These are phyloP conservation scores for Globisporangium spinosum DNA, from an alignment of 352 stramenopile species.

Conservation along the genomic window DNA sequence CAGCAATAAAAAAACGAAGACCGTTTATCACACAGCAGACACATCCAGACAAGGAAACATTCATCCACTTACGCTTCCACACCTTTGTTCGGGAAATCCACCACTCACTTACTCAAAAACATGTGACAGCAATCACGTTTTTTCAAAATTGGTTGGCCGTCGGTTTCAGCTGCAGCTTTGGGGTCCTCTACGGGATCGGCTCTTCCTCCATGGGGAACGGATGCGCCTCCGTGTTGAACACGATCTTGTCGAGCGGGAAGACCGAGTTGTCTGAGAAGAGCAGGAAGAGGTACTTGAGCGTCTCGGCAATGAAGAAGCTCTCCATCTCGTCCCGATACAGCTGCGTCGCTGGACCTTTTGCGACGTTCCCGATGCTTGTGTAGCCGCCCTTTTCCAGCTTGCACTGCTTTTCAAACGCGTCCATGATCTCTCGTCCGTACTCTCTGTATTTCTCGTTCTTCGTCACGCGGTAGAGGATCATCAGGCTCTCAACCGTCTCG, in stretches of 20 bases:
- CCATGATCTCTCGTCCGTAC: slow-evolving; percentile 85
- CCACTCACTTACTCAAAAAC: neutral
- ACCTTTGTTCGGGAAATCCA: too few species aligned
- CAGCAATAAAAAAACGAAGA: neutral
- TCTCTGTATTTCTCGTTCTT: slow-evolving; percentile 85
- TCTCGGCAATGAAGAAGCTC: slow-evolving; percentile 92
- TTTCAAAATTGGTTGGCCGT: neutral
- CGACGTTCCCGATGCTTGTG: slow-evolving; percentile 55
- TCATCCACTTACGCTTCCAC: neutral
- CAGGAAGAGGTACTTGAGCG: slow-evolving; percentile 93
- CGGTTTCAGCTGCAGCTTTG: neutral
- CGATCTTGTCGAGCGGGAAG: slow-evolving; percentile 74
- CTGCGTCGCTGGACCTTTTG: slow-evolving; percentile 34
- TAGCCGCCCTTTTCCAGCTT: slow-evolving; percentile 61
- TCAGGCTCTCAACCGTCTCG: slow-evolving; percentile 91
- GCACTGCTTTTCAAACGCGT: slow-evolving; percentile 80
- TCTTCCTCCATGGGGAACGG: slow-evolving; percentile 51
- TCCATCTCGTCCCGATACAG: slow-evolving; percentile 81
- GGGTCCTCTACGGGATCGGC: neutral
- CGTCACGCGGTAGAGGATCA: slow-evolving; percentile 89
- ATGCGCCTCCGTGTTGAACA: slow-evolving; percentile 90
- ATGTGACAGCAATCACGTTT: too few species aligned
- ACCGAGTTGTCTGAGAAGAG: slow-evolving; percentile 86
- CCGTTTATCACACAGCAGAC: neutral
- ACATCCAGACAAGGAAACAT: neutral